These are phyloP conservation scores for Sungouiozyma intestinalis DNA, from an alignment of 805 yeast species.

Conservation along the genomic window DNA sequence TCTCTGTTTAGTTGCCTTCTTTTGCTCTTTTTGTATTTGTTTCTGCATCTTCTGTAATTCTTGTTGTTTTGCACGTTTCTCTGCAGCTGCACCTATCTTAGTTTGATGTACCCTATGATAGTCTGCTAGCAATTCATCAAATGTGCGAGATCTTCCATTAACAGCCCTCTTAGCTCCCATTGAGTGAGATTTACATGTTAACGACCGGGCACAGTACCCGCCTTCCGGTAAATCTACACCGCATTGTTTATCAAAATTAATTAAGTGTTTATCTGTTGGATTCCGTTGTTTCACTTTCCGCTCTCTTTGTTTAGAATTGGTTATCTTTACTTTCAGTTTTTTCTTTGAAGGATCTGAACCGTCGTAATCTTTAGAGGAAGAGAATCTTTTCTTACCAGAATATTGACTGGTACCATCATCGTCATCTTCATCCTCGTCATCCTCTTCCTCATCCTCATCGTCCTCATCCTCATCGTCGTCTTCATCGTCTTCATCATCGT, in stretches of 20 bases:
- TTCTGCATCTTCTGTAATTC: slow-evolving; percentile 26
- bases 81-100: slow-evolving; percentile 70
- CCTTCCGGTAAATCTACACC: slow-evolving; percentile 92
- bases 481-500: slow-evolving; percentile 3
- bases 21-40: slow-evolving; percentile 20
- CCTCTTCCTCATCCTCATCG: slow-evolving; percentile 4
- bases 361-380: slow-evolving; percentile 3
- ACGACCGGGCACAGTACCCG: slow-evolving; percentile 90
- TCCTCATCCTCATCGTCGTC: slow-evolving; percentile 4
- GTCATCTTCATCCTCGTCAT: slow-evolving; percentile 5
- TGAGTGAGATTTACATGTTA: slow-evolving; percentile 95
- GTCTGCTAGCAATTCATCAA: slow-evolving; percentile 76
- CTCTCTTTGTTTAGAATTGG: slow-evolving; percentile 25
- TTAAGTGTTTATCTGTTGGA: slow-evolving; percentile 58
- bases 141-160: slow-evolving; percentile 84
- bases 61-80: slow-evolving; percentile 67
- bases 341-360: slow-evolving; percentile 2
- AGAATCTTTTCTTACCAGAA: slow-evolving; percentile 7
- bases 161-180: slow-evolving; percentile 98
- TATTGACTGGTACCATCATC: slow-evolving; percentile 1
- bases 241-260: slow-evolving; percentile 88
- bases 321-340: slow-evolving; percentile 1
- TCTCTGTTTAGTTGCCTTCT: slow-evolving; percentile 27
- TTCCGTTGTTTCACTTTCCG: slow-evolving; percentile 41
- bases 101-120: slow-evolving; percentile 92